phyloP scores from a whole-genome alignment of 306 rosid genomes.

The Senna siamea region DNA sequence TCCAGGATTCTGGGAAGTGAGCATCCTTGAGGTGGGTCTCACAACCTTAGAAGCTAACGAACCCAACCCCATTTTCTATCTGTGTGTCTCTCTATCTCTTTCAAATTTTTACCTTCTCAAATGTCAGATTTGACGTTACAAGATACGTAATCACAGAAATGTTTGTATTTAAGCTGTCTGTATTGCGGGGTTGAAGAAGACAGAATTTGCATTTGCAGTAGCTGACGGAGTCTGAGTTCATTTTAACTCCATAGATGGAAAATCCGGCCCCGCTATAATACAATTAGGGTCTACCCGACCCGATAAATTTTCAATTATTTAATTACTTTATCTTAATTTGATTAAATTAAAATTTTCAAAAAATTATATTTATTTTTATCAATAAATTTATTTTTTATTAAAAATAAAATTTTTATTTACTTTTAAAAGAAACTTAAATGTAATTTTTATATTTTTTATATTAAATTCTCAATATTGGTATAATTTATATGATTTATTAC shows the following conservation, averaged over 20 bases:
- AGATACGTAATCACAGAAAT: no score
- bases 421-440: no score
- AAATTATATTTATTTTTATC: no score
- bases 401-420: no score
- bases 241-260: not conserved
- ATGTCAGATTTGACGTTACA: not conserved
- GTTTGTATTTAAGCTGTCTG: no score
- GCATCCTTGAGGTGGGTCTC: slow-evolving; percentile 66
- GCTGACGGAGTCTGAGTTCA: not conserved
- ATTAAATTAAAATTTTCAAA: no score
- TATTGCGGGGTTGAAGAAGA: not conserved
- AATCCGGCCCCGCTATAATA: not conserved
- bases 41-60: slow-evolving; percentile 72
- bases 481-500: no score
- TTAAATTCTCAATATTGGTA: no score
- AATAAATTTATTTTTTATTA: no score
- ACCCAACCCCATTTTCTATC: slow-evolving; percentile 40
- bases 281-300: not conserved
- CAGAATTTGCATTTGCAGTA: not conserved
- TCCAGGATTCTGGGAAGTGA: slow-evolving; percentile 55
- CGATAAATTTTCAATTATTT: no score
- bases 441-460: no score
- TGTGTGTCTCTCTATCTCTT: not conserved
- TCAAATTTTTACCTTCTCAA: not conserved
- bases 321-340: no score